Evolutionary conservation across 306 rosid genomes (phyloP), one percentile per base, ranked within the genome.

Genomic region (Lotus japonicus): DNA sequence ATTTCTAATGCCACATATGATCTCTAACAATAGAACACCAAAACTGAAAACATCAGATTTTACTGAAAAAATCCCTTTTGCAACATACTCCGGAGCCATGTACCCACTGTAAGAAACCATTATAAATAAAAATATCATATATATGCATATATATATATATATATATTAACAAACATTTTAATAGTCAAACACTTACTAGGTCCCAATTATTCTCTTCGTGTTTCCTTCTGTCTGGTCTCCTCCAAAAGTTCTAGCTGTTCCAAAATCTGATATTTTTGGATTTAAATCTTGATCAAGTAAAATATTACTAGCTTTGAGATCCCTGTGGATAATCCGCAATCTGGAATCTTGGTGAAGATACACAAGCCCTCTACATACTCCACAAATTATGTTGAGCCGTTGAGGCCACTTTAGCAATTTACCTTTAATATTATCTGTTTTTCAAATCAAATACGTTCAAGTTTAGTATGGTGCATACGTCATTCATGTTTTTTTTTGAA

Each of bases 61-160:
- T 3, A 79, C 14, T 0, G 88, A 86, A 56, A 83, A 83, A 0
- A 61, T 48, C 1, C 85, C 86, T 55, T 81, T 77, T 1, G 44
- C 64, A 1, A 80, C 88, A 28, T 83, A 83, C 44, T 86, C 88
- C 1, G 83, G 86, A 36, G 86, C 85, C 91, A 86, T 86, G n/a
- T 86, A 84, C 3, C 89, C 85, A 43, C 67, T 70, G 4, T 58
- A 50, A 7, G 5, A 57, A 4, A 56, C 36, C 18, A 56, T 16
- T 2, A 11, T 6, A 19, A 0, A 7, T 8, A 50, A 21, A 21
- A 7, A 11, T 6, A 21, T 14, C 2, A 0, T 50, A 4, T 21
- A n/a, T n/a, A n/a, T 31, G 18, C 35, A 15, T 44, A 7, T 1
- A 33, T 11, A n/a, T n/a, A n/a, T n/a, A n/a, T n/a, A n/a, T n/a